Evolutionary conservation across 495 filamentous ascomycete genomes (phyloP).

Genomic region (Aspergillus heteromorphus): DNA sequence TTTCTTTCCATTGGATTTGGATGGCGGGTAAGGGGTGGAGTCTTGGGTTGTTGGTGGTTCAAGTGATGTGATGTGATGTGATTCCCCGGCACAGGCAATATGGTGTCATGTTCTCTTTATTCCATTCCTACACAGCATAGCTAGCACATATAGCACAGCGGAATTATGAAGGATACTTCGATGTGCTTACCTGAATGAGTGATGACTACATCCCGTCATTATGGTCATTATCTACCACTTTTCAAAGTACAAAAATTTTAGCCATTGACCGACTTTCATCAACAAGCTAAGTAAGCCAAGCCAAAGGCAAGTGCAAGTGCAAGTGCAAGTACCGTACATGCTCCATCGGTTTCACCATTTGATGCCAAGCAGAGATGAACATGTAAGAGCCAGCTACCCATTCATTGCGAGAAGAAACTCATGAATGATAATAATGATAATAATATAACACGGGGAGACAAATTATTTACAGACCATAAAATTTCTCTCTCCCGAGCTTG

Average conservation of each 20-base stretch:
- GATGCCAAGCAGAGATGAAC: background rate
- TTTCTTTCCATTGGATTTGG: background rate
- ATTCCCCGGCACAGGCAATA: conserved; percentile 23
- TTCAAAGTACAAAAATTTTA: too few species aligned
- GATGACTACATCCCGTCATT: too few species aligned
- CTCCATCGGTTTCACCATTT: background rate
- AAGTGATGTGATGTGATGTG: too few species aligned
- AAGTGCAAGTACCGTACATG: too few species aligned
- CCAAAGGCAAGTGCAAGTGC: background rate
- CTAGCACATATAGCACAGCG: too few species aligned
- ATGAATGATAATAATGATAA: too few species aligned
- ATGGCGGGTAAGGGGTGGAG: background rate
- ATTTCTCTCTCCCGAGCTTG: conserved; percentile 1
- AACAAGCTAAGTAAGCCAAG: background rate
- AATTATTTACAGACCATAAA: conserved; percentile 12
- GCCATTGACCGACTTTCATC: background rate
- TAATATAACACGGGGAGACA: background rate
- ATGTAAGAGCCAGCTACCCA: background rate
- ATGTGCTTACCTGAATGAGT: too few species aligned
- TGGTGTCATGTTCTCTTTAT: conserved; percentile 20
- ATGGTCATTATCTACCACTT: too few species aligned
- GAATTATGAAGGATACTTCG: too few species aligned
- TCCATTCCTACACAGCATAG: too few species aligned
- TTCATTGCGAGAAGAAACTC: too few species aligned
- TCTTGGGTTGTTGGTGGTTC: background rate